Evolutionary conservation across 2,329 filamentous ascomycete species (phyloP).

Genomic region (Boeremia lycopersici): DNA sequence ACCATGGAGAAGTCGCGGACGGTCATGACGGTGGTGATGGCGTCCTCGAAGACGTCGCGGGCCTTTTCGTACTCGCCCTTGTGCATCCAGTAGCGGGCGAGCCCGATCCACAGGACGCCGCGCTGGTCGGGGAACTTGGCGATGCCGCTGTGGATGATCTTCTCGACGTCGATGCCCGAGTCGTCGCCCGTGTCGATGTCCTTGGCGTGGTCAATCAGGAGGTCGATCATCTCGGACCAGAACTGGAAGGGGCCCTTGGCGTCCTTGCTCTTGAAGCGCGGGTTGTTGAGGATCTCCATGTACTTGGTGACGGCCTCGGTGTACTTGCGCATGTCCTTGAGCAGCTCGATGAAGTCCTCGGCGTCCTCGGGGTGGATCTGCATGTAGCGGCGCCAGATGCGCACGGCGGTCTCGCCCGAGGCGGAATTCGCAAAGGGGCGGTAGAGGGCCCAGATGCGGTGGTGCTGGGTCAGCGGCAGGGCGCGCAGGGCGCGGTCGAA

Average conservation of each 20-base stretch:
- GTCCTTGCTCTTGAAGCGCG: constrained; percentile 87
- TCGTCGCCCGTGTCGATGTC: constrained; percentile 82
- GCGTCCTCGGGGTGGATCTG: constrained; percentile 94
- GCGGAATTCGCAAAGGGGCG: constrained; percentile 89
- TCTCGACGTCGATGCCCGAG: constrained; percentile 85
- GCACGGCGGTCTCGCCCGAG: constrained; percentile 86
- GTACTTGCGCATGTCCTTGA: constrained; percentile 80
- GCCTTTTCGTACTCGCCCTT: constrained; percentile 91
- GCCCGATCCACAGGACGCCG: constrained; percentile 90
- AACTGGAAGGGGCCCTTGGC: constrained; percentile 95
- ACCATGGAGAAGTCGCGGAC: constrained; percentile 96
- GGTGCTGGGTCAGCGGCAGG: constrained; percentile 91
- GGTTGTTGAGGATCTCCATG: constrained; percentile 89
- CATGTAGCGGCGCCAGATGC: constrained; percentile 95
- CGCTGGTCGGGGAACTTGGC: constrained; percentile 89
- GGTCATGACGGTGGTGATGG: constrained; percentile 97
- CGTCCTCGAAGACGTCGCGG: constrained; percentile 93
- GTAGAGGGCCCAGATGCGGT: constrained; percentile 92
- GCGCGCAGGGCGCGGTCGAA: constrained; percentile 94
- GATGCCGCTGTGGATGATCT: constrained; percentile 91
- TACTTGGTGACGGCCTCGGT: constrained; percentile 91
- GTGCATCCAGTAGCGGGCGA: constrained; percentile 97
- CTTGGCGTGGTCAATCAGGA: constrained; percentile 88
- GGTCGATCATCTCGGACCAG: constrained; percentile 96
- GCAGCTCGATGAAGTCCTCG: constrained; percentile 91